phyloP scores from a whole-genome alignment of 1,284 basidiomycete species.

The Phellinidium pouzarii region DNA sequence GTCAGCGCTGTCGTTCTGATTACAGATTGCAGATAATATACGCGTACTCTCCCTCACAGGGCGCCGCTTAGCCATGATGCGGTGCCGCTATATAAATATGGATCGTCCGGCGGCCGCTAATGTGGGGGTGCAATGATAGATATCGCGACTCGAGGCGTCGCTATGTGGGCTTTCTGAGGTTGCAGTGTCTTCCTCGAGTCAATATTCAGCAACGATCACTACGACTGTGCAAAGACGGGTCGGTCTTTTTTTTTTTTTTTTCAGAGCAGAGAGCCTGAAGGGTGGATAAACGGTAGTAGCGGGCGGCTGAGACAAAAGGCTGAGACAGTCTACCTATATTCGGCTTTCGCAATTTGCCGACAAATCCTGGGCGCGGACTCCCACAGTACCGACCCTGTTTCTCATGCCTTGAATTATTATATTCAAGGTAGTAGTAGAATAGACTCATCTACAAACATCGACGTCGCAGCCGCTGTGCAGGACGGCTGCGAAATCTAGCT shows the following conservation, averaged over 20 bases:
- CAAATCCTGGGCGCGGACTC: background rate
- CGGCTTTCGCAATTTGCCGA: background rate
- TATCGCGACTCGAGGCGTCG: no score
- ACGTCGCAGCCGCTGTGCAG: background rate
- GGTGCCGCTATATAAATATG: no score
- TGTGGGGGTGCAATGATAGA: background rate
- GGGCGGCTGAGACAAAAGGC: background rate
- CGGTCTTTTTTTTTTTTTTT: background rate
- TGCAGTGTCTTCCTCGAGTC: no score
- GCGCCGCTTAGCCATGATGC: no score
- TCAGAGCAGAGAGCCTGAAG: background rate
- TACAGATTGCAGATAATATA: no score
- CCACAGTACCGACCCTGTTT: conserved; percentile 3
- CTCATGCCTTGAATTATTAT: conserved; percentile 4
- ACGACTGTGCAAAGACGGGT: no score
- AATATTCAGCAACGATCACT: no score
- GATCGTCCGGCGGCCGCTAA: background rate
- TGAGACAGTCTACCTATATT: background rate
- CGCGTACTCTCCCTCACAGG: no score
- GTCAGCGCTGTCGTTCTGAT: no score
- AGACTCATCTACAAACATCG: background rate
- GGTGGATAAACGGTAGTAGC: background rate
- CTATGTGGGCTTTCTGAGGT: no score
- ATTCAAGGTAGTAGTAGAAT: background rate
- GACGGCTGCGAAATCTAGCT: background rate